Conservation (phyloP, 805 yeast species). For the Spathaspora sp. region DNA sequence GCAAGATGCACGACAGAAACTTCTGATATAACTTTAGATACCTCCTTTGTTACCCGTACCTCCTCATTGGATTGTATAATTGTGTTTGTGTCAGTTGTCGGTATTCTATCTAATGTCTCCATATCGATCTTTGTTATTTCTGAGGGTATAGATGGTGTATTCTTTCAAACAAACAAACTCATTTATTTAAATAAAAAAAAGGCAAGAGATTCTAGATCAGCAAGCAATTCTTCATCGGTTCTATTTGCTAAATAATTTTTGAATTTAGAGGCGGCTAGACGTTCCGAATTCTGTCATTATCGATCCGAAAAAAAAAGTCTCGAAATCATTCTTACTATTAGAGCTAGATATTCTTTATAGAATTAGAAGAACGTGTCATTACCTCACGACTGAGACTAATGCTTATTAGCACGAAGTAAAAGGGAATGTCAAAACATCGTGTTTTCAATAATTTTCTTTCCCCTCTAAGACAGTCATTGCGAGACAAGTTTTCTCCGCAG, state of each 20-base stretch:
- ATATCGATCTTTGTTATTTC: neutral
- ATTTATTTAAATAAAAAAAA: neutral
- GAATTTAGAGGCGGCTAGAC: neutral
- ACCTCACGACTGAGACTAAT: too few species aligned
- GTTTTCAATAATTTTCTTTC: neutral
- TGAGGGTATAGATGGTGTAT: too few species aligned
- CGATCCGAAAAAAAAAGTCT: neutral
- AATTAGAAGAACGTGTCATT: too few species aligned
- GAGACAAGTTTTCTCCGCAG: neutral
- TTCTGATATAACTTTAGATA: neutral
- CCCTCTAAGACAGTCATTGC: neutral
- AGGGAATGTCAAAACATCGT: too few species aligned
- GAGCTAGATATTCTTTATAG: too few species aligned
- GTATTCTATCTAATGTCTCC: neutral
- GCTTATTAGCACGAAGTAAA: too few species aligned
- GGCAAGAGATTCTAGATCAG: neutral
- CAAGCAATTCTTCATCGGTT: neutral
- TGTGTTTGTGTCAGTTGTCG: neutral
- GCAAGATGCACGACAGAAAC: slow-evolving; percentile 4
- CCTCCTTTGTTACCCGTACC: neutral
- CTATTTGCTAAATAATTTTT: neutral
- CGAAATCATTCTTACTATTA: neutral
- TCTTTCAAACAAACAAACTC: neutral
- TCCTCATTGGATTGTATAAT: neutral
- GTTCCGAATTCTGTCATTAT: neutral